Percentiles rank a stretch among this genome's conserved stretches.
phyloP scores from a whole-genome alignment of 208 protist species.

The Trypanosoma cruzi region DNA sequence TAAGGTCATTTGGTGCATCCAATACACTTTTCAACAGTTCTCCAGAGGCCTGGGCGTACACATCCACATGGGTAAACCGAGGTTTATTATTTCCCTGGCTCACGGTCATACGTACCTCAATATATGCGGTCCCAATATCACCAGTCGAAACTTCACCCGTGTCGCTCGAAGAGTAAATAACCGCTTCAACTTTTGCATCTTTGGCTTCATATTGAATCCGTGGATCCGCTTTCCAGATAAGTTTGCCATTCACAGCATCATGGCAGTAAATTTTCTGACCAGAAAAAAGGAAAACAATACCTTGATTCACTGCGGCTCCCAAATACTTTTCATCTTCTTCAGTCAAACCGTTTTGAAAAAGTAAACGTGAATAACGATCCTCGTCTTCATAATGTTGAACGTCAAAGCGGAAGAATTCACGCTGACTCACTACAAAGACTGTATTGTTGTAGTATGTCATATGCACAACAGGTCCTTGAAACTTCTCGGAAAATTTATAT shows the following conservation, averaged over 20 bases:
- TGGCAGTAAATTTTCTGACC: background rate
- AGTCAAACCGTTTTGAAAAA: background rate
- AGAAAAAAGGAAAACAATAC: conserved; percentile 9
- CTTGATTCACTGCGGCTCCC: conserved; percentile 12
- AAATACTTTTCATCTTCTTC: background rate
- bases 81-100: background rate
- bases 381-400: conserved; percentile 20
- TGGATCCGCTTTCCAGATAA: conserved; percentile 1
- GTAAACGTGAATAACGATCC: conserved; percentile 4
- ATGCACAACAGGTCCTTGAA: conserved; percentile 13
- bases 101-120: conserved; percentile 14
- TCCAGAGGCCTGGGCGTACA: conserved; percentile 9
- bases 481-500: conserved; percentile 13
- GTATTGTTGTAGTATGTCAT: conserved; percentile 35
- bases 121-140: conserved; percentile 7
- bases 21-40: background rate
- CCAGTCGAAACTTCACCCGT: background rate
- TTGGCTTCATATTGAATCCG: background rate
- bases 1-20: conserved; percentile 7
- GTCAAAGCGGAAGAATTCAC: conserved; percentile 15
- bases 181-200: background rate
- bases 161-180: conserved; percentile 17
- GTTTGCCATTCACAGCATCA: conserved; percentile 18
- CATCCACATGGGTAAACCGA: background rate
- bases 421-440: conserved; percentile 24